A percentile compares a stretch with the other conserved stretches of the same genome.
Evolutionary conservation across 2,329 filamentous ascomycete species (phyloP).

Genomic region (Calycina marina): DNA sequence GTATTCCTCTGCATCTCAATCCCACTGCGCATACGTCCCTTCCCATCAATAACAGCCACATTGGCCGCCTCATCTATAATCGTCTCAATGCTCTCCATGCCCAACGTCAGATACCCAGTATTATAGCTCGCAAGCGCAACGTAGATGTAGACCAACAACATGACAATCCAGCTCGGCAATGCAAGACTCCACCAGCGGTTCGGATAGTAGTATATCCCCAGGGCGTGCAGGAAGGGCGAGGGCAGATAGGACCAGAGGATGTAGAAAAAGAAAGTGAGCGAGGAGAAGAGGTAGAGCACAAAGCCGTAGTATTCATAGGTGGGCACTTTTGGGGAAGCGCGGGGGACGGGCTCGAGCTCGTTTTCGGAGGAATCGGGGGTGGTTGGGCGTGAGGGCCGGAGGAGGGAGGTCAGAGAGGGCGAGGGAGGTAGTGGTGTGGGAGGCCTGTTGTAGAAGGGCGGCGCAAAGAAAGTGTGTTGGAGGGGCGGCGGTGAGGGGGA

Average conservation of each 20-base stretch:
- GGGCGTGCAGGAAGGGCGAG: constrained; percentile 75
- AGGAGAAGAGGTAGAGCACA: constrained; percentile 83
- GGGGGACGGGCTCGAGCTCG: constrained; percentile 63
- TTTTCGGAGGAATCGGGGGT: constrained; percentile 87
- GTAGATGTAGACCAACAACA: constrained; percentile 83
- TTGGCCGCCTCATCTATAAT: constrained; percentile 83
- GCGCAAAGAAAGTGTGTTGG: constrained; percentile 41
- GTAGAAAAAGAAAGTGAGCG: constrained; percentile 61
- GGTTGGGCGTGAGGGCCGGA: constrained; percentile 80
- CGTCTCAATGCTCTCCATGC: constrained; percentile 67
- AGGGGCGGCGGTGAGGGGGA: constrained; percentile 23
- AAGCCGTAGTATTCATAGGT: constrained; percentile 99
- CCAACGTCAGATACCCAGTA: constrained; percentile 72
- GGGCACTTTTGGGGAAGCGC: constrained; percentile 84
- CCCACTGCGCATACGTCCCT: constrained; percentile 35
- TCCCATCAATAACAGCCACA: constrained; percentile 66
- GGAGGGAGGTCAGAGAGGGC: constrained; percentile 79
- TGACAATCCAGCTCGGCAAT: constrained; percentile 79
- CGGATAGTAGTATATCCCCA: constrained; percentile 94
- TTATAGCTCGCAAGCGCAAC: constrained; percentile 86
- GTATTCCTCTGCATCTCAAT: constrained; percentile 9
- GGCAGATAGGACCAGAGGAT: constrained; percentile 73
- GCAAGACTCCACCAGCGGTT: constrained; percentile 97
- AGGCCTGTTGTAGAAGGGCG: constrained; percentile 95
- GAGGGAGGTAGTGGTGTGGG: constrained; percentile 87